Percentiles rank a stretch among this genome's conserved stretches.
Conservation (phyloP, 2,329 filamentous ascomycete genomes). For the Aspergillus caelatus region DNA sequence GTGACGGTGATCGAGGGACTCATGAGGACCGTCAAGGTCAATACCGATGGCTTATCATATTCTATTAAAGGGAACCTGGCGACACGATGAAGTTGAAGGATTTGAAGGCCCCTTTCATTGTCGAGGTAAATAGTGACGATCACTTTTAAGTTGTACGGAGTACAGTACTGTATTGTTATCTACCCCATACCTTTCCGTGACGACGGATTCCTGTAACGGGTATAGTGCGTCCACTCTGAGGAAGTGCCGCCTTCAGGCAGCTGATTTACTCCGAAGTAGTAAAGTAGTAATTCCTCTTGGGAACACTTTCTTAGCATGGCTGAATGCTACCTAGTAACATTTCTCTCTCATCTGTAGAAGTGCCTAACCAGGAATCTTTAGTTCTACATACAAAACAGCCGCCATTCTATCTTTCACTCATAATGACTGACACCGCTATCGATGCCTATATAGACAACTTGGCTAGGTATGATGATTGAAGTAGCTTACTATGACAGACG, state of each 20-base stretch:
- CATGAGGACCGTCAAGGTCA: conserved; percentile 22
- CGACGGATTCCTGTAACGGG: background rate
- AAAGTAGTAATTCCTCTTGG: too few species aligned
- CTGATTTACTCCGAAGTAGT: too few species aligned
- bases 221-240: background rate
- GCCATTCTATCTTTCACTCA: too few species aligned
- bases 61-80: background rate
- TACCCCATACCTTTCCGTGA: background rate
- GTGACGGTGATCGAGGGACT: conserved; percentile 17
- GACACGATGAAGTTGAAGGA: background rate
- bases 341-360: background rate
- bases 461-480: too few species aligned
- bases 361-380: background rate
- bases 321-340: background rate
- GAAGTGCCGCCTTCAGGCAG: too few species aligned
- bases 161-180: background rate
- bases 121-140: conserved; percentile 5
- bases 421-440: too few species aligned
- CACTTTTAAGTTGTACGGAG: conserved; percentile 1
- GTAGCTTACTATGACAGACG: too few species aligned
- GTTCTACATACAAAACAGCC: background rate
- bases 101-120: background rate
- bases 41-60: conserved; percentile 8
- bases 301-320: background rate
- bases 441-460: too few species aligned